A percentile compares a stretch with the other conserved stretches of the same genome.
These are phyloP conservation scores for Cutaneotrichosporon spelunceum DNA, from an alignment of 1,284 basidiomycete species.

Conservation along the genomic window DNA sequence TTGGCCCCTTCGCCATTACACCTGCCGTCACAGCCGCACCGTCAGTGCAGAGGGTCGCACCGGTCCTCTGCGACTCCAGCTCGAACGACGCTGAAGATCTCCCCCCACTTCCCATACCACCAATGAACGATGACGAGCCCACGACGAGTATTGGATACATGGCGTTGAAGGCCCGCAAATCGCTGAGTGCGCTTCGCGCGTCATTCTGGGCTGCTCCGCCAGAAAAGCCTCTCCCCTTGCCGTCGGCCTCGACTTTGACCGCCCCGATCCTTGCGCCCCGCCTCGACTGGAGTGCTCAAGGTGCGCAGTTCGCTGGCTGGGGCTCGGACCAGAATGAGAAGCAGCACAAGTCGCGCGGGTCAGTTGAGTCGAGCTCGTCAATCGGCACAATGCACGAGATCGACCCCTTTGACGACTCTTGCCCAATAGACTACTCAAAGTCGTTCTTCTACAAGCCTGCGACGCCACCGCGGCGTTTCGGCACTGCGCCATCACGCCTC, in stretches of 20 bases:
- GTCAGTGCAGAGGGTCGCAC: conserved; percentile 27
- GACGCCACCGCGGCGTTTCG: conserved; percentile 36
- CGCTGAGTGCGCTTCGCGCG: conserved; percentile 36
- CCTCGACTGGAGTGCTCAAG: conserved; percentile 40
- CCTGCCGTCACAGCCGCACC: conserved; percentile 37
- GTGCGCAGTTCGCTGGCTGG: conserved; percentile 44
- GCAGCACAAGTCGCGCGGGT: conserved; percentile 5
- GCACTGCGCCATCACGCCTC: neutral
- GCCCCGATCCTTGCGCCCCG: conserved; percentile 35
- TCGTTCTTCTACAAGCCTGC: conserved; percentile 52
- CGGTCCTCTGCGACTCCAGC: conserved; percentile 48
- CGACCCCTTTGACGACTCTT: conserved; percentile 18
- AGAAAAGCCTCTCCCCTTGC: neutral
- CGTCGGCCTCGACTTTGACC: conserved; percentile 17
- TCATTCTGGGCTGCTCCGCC: conserved; percentile 22
- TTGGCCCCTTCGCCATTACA: conserved; percentile 28
- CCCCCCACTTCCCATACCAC: conserved; percentile 37
- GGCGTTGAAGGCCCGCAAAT: conserved; percentile 35
- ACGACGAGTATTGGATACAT: conserved; percentile 22
- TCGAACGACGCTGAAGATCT: conserved; percentile 45
- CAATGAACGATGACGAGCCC: conserved; percentile 11
- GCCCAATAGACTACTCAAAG: conserved; percentile 45
- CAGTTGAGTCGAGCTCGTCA: conserved; percentile 15
- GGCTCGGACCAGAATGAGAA: conserved; percentile 17
- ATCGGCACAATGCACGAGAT: conserved; percentile 19